Base-by-base conservation (phyloP, 768 basidiomycete genomes). In the Termitomyces sp. region DNA sequence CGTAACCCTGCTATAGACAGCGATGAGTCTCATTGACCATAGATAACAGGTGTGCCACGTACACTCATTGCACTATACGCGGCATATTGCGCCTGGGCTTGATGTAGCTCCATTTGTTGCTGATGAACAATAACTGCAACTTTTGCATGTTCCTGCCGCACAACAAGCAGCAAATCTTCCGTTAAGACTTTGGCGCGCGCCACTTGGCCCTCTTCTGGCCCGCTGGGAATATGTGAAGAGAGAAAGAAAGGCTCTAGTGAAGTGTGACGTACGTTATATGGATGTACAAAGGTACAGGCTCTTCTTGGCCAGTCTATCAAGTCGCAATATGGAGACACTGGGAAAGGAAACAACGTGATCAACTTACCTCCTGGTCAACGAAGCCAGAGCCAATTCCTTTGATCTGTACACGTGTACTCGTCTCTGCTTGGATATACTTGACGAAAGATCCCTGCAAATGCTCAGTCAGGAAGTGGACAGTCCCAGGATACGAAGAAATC, bases 401-500 rank as follows among this genome's bases (percentile, higher is more conserved):
- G 67, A 99, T 97, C 72, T 99, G 96, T 9, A 99, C 96, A 62
- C 96, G 85, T 6, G 96, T 96, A 34, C 89, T 88, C 0, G 96
- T 99, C 74, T 99, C 96, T 67, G 89, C 85, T 74, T 99, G 96
- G 54, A 98, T 98, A 71, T 95, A 95, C 76, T 99, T 99, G 66
- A 99, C 96, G 69, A 98, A 99, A 65, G 94, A 88, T 65, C 96
- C 96, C 91, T 93, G 72, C 9, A 55, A 10, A 31, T 29, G 15
- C 3, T 8, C 25, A 40, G 14, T 37, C 57, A 14, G 37, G 34
- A 31, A 42, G 20, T 52, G 20, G 54, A 52, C 4, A 55, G n/a
- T 14, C 8, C 31, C 25, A 7, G 4, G 40, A 25, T 37, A 32
- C 7, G 1, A 4, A 29, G 11, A 11, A 14, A 11, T 80, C 85